phyloP scores from a whole-genome alignment of 2,329 filamentous ascomycete species.

The Microdochium paspali region DNA sequence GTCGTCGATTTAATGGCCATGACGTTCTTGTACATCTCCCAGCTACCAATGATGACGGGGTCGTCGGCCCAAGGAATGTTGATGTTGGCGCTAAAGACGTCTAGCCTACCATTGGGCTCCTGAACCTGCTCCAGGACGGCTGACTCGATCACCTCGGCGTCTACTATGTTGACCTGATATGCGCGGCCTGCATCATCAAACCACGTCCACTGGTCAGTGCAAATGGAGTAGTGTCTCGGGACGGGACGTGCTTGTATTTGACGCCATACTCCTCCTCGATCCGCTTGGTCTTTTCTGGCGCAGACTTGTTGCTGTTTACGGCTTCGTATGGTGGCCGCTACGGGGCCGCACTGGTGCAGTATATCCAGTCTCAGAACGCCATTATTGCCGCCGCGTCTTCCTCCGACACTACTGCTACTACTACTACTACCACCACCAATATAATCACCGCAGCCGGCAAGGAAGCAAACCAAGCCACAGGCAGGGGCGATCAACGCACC shows the following conservation, averaged over 20 bases:
- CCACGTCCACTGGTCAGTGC: too few species aligned
- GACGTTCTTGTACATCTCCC: slow-evolving; percentile 58
- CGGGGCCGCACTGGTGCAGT: too few species aligned
- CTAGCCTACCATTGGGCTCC: slow-evolving; percentile 67
- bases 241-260: slow-evolving; percentile 27
- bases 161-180: slow-evolving; percentile 52
- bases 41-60: slow-evolving; percentile 53
- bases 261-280: slow-evolving; percentile 59
- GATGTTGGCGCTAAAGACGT: slow-evolving; percentile 72
- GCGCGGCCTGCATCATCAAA: slow-evolving; percentile 38
- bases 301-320: slow-evolving; percentile 44
- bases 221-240: too few species aligned
- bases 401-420: too few species aligned
- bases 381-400: too few species aligned
- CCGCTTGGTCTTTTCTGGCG: slow-evolving; percentile 48
- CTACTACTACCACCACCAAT: too few species aligned
- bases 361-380: too few species aligned
- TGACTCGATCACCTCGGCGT: slow-evolving; percentile 38
- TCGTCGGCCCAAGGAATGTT: slow-evolving; percentile 67
- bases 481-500: too few species aligned
- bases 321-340: too few species aligned
- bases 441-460: too few species aligned
- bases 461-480: too few species aligned
- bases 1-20: slow-evolving; percentile 65
- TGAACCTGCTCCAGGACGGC: slow-evolving; percentile 42